Base-by-base conservation (phyloP, 2,329 filamentous ascomycete genomes). In the Dactylonectria estremocensis region DNA sequence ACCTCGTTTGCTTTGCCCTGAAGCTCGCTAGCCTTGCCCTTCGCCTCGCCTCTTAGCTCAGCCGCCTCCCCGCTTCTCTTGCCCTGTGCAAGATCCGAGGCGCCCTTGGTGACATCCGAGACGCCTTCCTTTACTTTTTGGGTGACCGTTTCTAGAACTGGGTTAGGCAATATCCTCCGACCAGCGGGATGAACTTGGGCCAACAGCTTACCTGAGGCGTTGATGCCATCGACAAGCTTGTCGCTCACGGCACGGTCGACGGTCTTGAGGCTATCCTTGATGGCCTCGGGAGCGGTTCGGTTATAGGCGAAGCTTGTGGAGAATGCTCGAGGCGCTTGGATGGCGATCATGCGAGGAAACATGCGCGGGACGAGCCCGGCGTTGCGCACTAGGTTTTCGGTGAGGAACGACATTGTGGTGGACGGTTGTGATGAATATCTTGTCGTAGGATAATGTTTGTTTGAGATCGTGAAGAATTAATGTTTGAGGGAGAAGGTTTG, bases 181-280 rank as follows among this genome's bases (percentile, higher is more conserved):
- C 54, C 16, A 3, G 18, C 16, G 22, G 16, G 13, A 54, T 5
- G 10, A 20, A 37, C 4, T 28, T 28, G 20, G 13, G 5, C 14
- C n/a, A n/a, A 10, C n/a, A 8, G 83, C 86, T 66, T 83, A 91
- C 90, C 79, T 55, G 86, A 86, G 53, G 83, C 81, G 72, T 92
- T 84, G 76, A 92, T 89, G 16, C 88, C 89, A 45, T 89, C 87
- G 31, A 91, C 87, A 18, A 92, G 76, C 77, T 89, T 91, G 77
- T 90, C 86, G 66, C 87, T 86, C 48, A 92, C 88, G 56, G 82
- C 84, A 33, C 88, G 84, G 80, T 92, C 88, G 6, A 90, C 88
- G 6, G 80, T 81, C 80, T 91, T 90, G 64, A 88, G 79, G 3
- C 85, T 84, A 68, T 91, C 89, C 80, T 91, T 92, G 73, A 87